phyloP scores from a whole-genome alignment of 2,329 filamentous ascomycete species.

The Dactylellina drechsleri region DNA sequence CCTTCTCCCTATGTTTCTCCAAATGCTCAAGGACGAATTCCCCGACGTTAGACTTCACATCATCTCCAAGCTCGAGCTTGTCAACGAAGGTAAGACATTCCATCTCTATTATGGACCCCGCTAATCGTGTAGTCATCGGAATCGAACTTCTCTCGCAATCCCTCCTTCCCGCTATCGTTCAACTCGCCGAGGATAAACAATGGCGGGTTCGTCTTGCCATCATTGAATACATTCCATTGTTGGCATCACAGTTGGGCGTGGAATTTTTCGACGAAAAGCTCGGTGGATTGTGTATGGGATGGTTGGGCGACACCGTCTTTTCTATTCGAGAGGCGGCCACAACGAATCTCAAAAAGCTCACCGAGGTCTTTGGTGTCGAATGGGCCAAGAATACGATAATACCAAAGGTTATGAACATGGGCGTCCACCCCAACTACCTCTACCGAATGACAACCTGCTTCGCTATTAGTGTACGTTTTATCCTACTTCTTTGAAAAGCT shows the following conservation, averaged over 20 bases:
- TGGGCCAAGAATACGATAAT: constrained; percentile 98
- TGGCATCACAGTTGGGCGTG: constrained; percentile 93
- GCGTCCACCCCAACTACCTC: constrained; percentile 96
- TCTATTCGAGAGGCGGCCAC: constrained; percentile 98
- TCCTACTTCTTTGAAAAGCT: background rate
- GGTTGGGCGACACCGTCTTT: constrained; percentile 98
- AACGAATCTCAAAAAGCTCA: constrained; percentile 96
- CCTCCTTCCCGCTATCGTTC: constrained; percentile 93
- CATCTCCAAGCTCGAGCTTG: constrained; percentile 98
- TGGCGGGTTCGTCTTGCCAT: constrained; percentile 98
- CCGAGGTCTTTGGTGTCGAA: constrained; percentile 96
- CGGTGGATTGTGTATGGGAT: constrained; percentile 94
- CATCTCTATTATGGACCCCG: background rate
- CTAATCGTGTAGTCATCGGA: constrained; percentile 78
- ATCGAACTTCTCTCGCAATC: constrained; percentile 97
- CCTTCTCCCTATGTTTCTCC: constrained; percentile 96
- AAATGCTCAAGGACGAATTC: constrained; percentile 99
- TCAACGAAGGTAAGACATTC: constrained; percentile 79
- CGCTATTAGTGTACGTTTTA: constrained; percentile 84
- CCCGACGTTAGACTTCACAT: constrained; percentile 98
- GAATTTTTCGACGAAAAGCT: constrained; percentile 99
- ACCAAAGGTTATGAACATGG: constrained; percentile 98
- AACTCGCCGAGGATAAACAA: constrained; percentile 98
- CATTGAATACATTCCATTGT: constrained; percentile 97
- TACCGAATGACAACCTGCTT: constrained; percentile 99